Base-by-base conservation (phyloP, 2,329 filamentous ascomycete genomes). In the Leptosphaerulina australis region DNA sequence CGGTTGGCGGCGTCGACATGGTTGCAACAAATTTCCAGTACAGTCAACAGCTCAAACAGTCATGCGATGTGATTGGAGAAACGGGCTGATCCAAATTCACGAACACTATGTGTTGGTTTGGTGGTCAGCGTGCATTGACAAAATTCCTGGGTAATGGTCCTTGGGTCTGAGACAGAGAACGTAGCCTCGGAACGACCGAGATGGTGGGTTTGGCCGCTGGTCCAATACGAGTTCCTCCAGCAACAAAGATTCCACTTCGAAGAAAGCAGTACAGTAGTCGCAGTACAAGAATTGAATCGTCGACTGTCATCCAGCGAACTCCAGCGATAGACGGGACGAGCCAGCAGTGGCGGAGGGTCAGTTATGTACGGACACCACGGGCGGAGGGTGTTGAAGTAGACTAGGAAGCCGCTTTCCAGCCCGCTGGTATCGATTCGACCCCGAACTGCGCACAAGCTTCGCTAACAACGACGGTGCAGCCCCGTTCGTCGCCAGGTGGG, bases 381-480 rank as follows among this genome's bases (percentile, higher is more conserved):
- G 36, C 41, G 35, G 35, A 48, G 44, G 33, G 40, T 34, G 36
- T 47, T 44, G 36, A 41, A 52, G 53, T 35, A 49, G 62, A 35
- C 55, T 56, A 58, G 53, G 53, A 50, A 49, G 60, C 56, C 47
- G 55, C 45, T 50, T 59, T 50, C 66, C 63, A 65, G 55, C 50
- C 56, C 44, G 54, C 58, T 63, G 67, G 67, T 60, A 59, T 58
- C 55, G 58, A 55, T 29, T 46, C 48, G 41, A 46, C 55, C 56
- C 61, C 61, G 58, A 63, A 62, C 59, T 55, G 56, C 50, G 60
- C 64, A 58, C 64, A 60, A 64, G 60, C 59, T 50, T 63, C 50
- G 60, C 62, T 60, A 58, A 47, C 46, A 50, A 38, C 33, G 45
- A 53, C 58, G 55, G 51, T 44, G 44, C 57, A 54, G 57, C 49